Conservation (phyloP, 2,329 filamentous ascomycete species). For the Fusarium humuli region DNA sequence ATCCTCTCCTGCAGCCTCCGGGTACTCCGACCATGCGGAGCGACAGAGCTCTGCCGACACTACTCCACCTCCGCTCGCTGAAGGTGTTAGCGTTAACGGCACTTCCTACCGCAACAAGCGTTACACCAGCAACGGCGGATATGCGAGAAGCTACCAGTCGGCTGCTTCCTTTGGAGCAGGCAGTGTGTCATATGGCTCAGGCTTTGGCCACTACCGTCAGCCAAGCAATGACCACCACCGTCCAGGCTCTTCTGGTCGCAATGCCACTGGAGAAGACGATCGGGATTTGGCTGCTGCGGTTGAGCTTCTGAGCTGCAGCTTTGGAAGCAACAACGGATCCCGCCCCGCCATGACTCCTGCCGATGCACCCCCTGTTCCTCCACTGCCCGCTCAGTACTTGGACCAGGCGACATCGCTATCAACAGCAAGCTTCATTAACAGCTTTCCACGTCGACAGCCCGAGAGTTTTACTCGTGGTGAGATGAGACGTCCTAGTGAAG, state of each 20-base stretch:
- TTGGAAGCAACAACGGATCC: constrained; percentile 78
- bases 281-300: constrained; percentile 90
- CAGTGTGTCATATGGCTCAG: constrained; percentile 61
- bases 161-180: constrained; percentile 62
- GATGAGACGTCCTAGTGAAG: constrained; percentile 61
- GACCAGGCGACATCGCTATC: constrained; percentile 68
- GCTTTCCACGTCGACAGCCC: constrained; percentile 69
- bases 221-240: constrained; percentile 79
- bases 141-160: constrained; percentile 87
- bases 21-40: constrained; percentile 81
- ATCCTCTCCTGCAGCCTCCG: constrained; percentile 82
- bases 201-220: constrained; percentile 73
- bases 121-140: constrained; percentile 67
- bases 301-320: constrained; percentile 90
- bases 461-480: constrained; percentile 75
- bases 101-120: constrained; percentile 67
- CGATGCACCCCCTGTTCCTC: constrained; percentile 88
- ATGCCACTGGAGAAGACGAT: constrained; percentile 82
- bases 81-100: constrained; percentile 68
- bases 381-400: constrained; percentile 83
- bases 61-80: constrained; percentile 85
- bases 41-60: constrained; percentile 89
- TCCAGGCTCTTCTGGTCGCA: constrained; percentile 82
- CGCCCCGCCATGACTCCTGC: constrained; percentile 71
- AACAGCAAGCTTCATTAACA: constrained; percentile 72